Base-by-base conservation (phyloP, 345 rosid genomes). In the Hypericum androsaemum region DNA sequence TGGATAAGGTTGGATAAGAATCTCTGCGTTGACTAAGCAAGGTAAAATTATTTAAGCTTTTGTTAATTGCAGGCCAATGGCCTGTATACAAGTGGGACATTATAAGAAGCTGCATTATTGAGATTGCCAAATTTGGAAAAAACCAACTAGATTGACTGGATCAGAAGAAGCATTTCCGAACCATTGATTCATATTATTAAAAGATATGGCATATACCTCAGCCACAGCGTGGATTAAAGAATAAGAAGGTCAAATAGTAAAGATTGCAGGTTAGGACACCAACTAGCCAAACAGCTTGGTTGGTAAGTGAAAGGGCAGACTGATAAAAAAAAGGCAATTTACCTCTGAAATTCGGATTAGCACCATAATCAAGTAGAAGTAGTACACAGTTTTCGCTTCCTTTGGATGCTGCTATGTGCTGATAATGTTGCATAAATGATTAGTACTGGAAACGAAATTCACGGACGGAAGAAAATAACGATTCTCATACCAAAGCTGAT, bases 361-460 rank as follows among this genome's bases (percentile, higher is more conserved):
- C 92, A 9, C 74, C 74, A 46, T 73, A 71, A 54, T 82, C 85
- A 56, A 90, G 75, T 6, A 90, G 82, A 51, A 67, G 83, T 60
- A 75, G 78, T 41, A 78, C 88, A n/a, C 94, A 87, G 38, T 81
- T 77, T 54, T 79, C 70, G 39, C 63, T 76, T 59, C 98, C 98
- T 61, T 75, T 81, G 7, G 89, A 77, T 40, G 95, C 86, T 57
- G 96, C 83, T 47, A 90, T 85, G 59, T 90, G 96, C 98, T 87
- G 63, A 59, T 46, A 46, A 13, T 62, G 55, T 16, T 16, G 42
- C 61, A 11, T 9, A 41, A 47, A 40, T 3, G 35, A 37, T 2
- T 44, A 7, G 8, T 13, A 13, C 14, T 4, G 50, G 22, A 17
- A 46, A 22, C 32, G 1, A 13, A 13, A 46, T 10, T 14, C 9